Conservation (phyloP, 2,329 filamentous ascomycete genomes). For the Teratosphaeria nubilosa region DNA sequence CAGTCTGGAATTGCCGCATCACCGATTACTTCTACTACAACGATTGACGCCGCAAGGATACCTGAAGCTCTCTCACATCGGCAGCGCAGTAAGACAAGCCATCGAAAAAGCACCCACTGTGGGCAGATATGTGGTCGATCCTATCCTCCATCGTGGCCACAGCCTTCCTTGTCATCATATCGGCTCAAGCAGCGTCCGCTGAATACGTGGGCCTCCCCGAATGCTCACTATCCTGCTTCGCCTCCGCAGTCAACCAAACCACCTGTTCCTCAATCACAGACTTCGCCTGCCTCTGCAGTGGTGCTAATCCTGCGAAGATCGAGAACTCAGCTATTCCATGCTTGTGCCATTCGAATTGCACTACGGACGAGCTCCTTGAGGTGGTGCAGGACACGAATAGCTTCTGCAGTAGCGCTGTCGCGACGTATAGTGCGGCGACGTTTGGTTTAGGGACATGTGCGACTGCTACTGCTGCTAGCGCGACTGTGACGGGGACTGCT, state of each 20-base stretch:
- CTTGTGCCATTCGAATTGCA: conserved; percentile 28
- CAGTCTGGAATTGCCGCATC: neutral
- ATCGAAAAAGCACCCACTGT: neutral
- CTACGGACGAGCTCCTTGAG: conserved; percentile 25
- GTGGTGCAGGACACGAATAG: conserved; percentile 1
- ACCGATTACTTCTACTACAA: neutral
- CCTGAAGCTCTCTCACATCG: neutral
- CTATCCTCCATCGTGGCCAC: neutral
- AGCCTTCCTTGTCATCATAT: neutral
- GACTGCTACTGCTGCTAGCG: conserved; percentile 2
- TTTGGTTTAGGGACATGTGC: conserved; percentile 3
- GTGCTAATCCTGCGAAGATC: conserved; percentile 22
- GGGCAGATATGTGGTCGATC: neutral
- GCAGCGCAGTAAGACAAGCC: neutral
- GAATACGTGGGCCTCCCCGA: conserved; percentile 2
- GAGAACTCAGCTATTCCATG: conserved; percentile 31
- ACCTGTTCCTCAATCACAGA: conserved; percentile 38
- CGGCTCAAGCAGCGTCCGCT: neutral
- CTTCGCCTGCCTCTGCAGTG: conserved; percentile 43
- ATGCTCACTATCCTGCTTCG: conserved; percentile 35
- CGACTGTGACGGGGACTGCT: conserved; percentile 5
- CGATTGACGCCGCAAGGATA: neutral
- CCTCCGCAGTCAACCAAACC: conserved; percentile 36
- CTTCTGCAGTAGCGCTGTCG: conserved; percentile 2
- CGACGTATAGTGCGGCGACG: conserved; percentile 1